phyloP scores from a whole-genome alignment of 176 grass and related monocot species.

The Oryza rufipogon region DNA sequence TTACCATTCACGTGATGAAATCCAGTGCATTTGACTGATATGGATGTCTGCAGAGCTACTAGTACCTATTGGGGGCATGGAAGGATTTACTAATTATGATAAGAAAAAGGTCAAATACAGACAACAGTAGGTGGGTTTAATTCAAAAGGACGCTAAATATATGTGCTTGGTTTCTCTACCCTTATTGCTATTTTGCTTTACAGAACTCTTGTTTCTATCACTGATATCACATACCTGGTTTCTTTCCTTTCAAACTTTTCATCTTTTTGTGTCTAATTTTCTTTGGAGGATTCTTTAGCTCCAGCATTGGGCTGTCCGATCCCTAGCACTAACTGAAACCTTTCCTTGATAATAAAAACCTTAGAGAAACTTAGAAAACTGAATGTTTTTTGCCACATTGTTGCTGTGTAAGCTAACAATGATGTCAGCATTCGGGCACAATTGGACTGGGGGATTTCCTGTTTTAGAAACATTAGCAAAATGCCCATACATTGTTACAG shows the following conservation, averaged over 20 bases:
- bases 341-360: not conserved
- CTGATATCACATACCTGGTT: not conserved
- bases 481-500: no score
- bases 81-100: not conserved
- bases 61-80: not conserved
- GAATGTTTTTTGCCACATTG: not conserved
- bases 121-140: not conserved
- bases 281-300: no score
- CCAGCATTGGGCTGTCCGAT: not conserved
- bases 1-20: slow-evolving; percentile 8
- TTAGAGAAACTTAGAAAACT: not conserved
- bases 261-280: not conserved
- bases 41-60: not conserved
- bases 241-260: not conserved
- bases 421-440: not conserved
- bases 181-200: not conserved
- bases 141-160: not conserved
- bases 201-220: not conserved
- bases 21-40: not conserved
- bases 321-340: not conserved
- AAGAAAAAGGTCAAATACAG: not conserved
- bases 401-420: not conserved
- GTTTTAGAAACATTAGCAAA: not conserved
- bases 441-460: not conserved
- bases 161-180: not conserved